Evolutionary conservation across 2,329 filamentous ascomycete genomes (phyloP).

Genomic region (Epichloe gansuensis): DNA sequence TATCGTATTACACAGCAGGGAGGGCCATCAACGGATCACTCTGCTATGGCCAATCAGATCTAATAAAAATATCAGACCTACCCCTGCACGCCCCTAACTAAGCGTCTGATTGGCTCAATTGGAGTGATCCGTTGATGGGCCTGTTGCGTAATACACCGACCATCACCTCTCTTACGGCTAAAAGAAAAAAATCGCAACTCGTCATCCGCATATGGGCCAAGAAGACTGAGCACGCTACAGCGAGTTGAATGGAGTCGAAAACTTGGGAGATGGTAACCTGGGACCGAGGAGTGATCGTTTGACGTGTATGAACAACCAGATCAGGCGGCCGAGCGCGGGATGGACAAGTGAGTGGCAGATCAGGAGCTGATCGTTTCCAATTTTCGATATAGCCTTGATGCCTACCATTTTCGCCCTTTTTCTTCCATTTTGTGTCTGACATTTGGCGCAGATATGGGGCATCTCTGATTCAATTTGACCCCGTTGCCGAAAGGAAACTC

Average conservation of each 20-base stretch:
- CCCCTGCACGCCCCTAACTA: too few species aligned
- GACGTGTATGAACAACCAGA: conserved; percentile 4
- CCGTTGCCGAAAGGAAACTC: conserved; percentile 43
- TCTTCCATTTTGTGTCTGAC: background rate
- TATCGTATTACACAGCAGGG: too few species aligned
- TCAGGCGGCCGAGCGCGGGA: conserved; percentile 30
- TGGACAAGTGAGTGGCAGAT: conserved; percentile 22
- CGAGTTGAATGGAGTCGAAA: background rate
- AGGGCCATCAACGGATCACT: too few species aligned
- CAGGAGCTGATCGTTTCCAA: background rate
- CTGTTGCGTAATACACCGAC: too few species aligned
- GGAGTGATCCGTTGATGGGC: too few species aligned
- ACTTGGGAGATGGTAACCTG: background rate
- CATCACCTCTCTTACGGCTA: too few species aligned
- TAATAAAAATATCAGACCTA: too few species aligned
- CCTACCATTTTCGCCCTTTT: background rate
- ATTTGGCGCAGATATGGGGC: background rate
- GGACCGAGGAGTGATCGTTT: background rate
- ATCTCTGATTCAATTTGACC: conserved; percentile 39
- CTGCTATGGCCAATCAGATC: too few species aligned
- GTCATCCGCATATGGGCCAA: background rate
- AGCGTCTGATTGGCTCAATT: too few species aligned
- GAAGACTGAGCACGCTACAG: background rate
- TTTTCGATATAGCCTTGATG: background rate
- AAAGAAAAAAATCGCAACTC: background rate